Percentiles rank a stretch among this genome's conserved stretches.
These are phyloP conservation scores for Fusarium napiforme DNA, from an alignment of 2,329 filamentous ascomycete species.

Conservation along the genomic window DNA sequence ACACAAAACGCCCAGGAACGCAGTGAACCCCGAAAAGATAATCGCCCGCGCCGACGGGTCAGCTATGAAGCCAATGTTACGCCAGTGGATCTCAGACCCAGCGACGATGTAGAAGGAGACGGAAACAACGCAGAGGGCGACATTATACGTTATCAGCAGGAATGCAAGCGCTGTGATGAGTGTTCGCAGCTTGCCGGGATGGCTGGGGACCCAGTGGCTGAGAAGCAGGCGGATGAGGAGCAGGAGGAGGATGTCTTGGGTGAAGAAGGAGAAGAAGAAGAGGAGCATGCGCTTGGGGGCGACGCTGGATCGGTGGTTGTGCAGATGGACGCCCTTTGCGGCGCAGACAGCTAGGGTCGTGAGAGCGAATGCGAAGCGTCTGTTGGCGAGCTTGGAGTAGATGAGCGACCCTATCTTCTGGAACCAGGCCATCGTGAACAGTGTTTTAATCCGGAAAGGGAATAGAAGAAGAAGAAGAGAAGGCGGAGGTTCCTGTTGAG, in stretches of 20 bases:
- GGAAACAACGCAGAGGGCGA: slow-evolving; percentile 40
- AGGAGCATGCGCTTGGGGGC: slow-evolving; percentile 44
- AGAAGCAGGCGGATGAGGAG: slow-evolving; percentile 48
- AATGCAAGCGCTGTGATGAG: slow-evolving; percentile 27
- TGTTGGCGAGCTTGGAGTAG: slow-evolving; percentile 43
- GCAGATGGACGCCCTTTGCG: slow-evolving; percentile 49
- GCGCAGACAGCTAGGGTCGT: slow-evolving; percentile 46
- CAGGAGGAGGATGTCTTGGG: slow-evolving; percentile 48
- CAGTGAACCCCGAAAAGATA: slow-evolving; percentile 49
- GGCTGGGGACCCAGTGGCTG: slow-evolving; percentile 40
- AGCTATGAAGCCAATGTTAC: slow-evolving; percentile 48
- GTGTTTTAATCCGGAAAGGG: not conserved
- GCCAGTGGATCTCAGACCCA: slow-evolving; percentile 51
- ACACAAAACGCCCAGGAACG: slow-evolving; percentile 38
- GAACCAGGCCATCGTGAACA: slow-evolving; percentile 8
- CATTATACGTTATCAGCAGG: slow-evolving; percentile 36
- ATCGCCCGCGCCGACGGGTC: slow-evolving; percentile 48
- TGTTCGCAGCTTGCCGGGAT: slow-evolving; percentile 20
- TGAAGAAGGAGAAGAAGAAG: slow-evolving; percentile 51
- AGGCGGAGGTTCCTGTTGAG: not conserved
- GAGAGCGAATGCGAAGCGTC: slow-evolving; percentile 48
- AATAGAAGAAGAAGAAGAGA: not conserved
- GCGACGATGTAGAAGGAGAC: slow-evolving; percentile 50
- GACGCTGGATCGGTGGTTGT: slow-evolving; percentile 48
- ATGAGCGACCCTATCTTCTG: slow-evolving; percentile 23